Conservation (phyloP, 1,139 yeast genomes). For the Nematodospora anomalae region DNA sequence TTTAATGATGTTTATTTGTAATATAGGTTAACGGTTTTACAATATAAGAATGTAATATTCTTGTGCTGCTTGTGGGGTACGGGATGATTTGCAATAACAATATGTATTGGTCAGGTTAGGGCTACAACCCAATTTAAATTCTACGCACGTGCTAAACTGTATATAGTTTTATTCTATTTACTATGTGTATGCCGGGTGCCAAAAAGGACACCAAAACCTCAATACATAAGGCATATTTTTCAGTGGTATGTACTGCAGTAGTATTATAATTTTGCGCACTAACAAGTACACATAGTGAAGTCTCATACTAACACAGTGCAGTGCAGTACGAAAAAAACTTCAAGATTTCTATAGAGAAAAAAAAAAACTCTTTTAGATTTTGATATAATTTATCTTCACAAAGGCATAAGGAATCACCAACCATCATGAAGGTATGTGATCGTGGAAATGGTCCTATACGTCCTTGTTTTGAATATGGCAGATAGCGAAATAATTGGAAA, state of each 20-base stretch:
- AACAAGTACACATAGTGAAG: neutral
- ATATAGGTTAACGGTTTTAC: no score
- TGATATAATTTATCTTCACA: constrained; percentile 6
- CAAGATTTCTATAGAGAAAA: constrained; percentile 5
- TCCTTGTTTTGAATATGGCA: neutral
- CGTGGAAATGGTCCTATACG: neutral
- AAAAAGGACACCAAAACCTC: constrained; percentile 2
- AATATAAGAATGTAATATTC: no score
- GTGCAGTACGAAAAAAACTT: constrained; percentile 5
- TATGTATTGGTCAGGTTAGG: no score
- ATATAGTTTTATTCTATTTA: neutral
- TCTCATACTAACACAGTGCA: neutral
- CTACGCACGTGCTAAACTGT: neutral
- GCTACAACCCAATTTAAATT: no score
- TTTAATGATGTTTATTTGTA: no score
- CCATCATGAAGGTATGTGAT: constrained; percentile 15
- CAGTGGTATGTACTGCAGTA: neutral
- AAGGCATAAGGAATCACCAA: constrained; percentile 9
- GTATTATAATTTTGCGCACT: no score
- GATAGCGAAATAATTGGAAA: neutral
- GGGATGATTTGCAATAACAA: no score
- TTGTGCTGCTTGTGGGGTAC: no score
- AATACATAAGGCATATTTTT: neutral
- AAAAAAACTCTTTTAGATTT: constrained; percentile 9
- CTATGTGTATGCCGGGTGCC: constrained; percentile 2